A percentile compares a stretch with the other conserved stretches of the same genome.
phyloP scores from a whole-genome alignment of 352 stramenopile species.

The Phytophthora pistaciae region DNA sequence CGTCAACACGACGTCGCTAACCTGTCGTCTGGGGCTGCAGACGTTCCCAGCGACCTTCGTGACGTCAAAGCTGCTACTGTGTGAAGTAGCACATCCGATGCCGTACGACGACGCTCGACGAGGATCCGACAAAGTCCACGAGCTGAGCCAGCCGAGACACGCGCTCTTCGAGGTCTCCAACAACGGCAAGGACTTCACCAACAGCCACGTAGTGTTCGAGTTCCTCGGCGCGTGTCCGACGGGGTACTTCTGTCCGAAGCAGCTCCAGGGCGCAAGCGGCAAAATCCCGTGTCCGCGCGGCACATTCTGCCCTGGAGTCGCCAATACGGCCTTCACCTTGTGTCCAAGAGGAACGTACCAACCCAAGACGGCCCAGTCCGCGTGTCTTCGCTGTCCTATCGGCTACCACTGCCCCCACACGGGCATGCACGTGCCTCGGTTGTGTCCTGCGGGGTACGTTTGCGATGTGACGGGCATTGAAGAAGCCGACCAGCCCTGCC shows the following conservation, averaged over 20 bases:
- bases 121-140: conserved; percentile 22
- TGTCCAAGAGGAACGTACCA: conserved; percentile 96
- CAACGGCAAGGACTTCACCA: conserved; percentile 95
- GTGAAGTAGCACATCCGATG: conserved; percentile 62
- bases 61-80: conserved; percentile 88
- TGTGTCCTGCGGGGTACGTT: conserved; percentile 95
- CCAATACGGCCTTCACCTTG: conserved; percentile 94
- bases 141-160: conserved; percentile 34
- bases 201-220: conserved; percentile 77
- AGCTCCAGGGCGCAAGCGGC: conserved; percentile 45
- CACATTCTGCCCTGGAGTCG: conserved; percentile 77
- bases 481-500: conserved; percentile 93
- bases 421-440: conserved; percentile 92
- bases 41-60: conserved; percentile 90
- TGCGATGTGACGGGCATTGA: conserved; percentile 96
- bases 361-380: conserved; percentile 68
- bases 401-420: conserved; percentile 95
- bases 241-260: conserved; percentile 89
- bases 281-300: conserved; percentile 75
- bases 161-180: conserved; percentile 94
- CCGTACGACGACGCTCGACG: conserved; percentile 49
- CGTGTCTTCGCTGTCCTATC: conserved; percentile 94
- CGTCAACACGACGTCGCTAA: conserved; percentile 93
- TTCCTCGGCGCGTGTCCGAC: conserved; percentile 84
- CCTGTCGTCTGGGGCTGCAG: conserved; percentile 90